Conservation (phyloP, 352 stramenopile species). For the Phytophthora syringae region DNA sequence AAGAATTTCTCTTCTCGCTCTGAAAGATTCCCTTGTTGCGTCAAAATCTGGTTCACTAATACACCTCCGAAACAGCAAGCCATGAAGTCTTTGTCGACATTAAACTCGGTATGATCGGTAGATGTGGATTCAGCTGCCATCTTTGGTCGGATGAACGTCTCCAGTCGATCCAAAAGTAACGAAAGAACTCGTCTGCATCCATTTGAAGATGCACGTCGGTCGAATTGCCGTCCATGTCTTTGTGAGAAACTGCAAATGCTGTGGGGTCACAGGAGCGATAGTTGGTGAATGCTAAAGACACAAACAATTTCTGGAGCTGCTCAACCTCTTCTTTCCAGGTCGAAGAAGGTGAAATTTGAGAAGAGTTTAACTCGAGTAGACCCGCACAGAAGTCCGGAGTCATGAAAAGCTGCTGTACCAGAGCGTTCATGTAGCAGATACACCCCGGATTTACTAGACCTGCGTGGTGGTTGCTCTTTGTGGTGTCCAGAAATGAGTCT, state of each 20-base stretch:
- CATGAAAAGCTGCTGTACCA: constrained; percentile 97
- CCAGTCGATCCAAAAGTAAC: constrained; percentile 77
- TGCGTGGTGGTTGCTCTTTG: constrained; percentile 43
- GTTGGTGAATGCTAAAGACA: constrained; percentile 50
- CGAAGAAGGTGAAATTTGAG: constrained; percentile 5
- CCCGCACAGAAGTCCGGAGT: constrained; percentile 64
- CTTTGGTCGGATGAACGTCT: constrained; percentile 53
- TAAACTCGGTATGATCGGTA: constrained; percentile 3
- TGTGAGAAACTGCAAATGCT: constrained; percentile 69
- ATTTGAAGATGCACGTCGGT: constrained; percentile 82
- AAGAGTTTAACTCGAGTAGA: constrained; percentile 49
- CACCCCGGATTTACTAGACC: constrained; percentile 98
- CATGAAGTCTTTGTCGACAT: constrained; percentile 42
- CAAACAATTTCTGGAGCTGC: constrained; percentile 79
- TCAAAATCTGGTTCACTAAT: constrained; percentile 87
- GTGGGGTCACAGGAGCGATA: constrained; percentile 66
- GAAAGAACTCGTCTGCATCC: constrained; percentile 86
- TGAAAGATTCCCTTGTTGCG: constrained; percentile 75
- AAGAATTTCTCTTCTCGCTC: constrained; percentile 89
- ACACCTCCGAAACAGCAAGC: constrained; percentile 74
- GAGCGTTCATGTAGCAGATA: constrained; percentile 99
- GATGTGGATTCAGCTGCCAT: not conserved
- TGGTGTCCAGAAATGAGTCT: constrained; percentile 48
- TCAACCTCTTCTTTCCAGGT: constrained; percentile 58
- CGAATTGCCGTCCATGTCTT: constrained; percentile 72